A percentile compares a stretch with the other conserved stretches of the same genome.
Evolutionary conservation across 2,329 filamentous ascomycete species (phyloP).

Genomic region (Clonostachys chloroleuca): DNA sequence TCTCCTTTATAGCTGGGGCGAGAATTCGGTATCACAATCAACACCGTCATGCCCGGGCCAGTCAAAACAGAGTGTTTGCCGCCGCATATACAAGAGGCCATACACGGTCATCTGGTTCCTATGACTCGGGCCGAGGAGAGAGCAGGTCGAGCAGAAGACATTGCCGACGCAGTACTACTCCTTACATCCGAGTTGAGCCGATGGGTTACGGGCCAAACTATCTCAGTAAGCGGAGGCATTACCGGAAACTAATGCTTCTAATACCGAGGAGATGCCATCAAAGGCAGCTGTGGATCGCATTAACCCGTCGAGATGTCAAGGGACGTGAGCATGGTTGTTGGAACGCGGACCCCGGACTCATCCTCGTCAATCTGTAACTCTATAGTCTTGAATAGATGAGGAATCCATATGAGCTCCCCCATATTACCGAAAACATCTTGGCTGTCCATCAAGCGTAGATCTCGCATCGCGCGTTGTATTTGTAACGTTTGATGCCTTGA

Average conservation of each 20-base stretch:
- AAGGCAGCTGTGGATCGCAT: no score
- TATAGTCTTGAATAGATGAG: no score
- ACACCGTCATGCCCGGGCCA: slow-evolving; percentile 33
- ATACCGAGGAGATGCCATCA: no score
- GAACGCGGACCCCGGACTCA: no score
- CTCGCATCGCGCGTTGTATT: no score
- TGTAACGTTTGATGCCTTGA: no score
- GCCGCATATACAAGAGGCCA: slow-evolving; percentile 6
- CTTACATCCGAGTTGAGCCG: slow-evolving; percentile 29
- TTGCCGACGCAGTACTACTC: slow-evolving; percentile 34
- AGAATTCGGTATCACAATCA: slow-evolving; percentile 34
- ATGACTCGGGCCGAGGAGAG: slow-evolving; percentile 23
- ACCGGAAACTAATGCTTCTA: slow-evolving; percentile 4
- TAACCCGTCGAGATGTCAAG: no score
- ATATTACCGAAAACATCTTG: no score
- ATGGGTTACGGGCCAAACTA: slow-evolving; percentile 37
- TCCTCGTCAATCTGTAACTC: no score
- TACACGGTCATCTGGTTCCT: slow-evolving; percentile 10
- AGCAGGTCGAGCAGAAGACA: slow-evolving; percentile 26
- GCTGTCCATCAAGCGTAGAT: no score
- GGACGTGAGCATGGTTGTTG: no score
- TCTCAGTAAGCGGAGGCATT: slow-evolving; percentile 29
- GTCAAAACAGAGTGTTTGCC: slow-evolving; percentile 24
- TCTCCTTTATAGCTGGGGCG: slow-evolving; percentile 17
- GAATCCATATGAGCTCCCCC: no score